These are phyloP conservation scores for Catharanthus roseus DNA, from an alignment of 257 asterid genomes.

Conservation along the genomic window DNA sequence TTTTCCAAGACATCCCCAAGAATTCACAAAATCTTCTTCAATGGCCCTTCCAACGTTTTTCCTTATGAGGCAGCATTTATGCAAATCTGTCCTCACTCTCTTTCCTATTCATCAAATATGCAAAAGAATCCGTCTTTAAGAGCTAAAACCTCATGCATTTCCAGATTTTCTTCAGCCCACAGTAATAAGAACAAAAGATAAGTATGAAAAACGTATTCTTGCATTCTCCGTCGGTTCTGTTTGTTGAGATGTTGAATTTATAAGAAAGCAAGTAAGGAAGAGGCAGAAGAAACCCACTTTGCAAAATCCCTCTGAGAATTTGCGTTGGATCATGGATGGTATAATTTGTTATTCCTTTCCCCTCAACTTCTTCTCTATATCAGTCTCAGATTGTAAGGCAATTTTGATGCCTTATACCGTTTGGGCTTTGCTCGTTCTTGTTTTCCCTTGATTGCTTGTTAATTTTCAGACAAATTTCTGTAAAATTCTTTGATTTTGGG, in stretches of 20 bases:
- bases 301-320: neutral
- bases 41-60: neutral
- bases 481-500: neutral
- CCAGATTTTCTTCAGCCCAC: no score
- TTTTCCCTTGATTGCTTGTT: neutral
- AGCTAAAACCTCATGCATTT: constrained; percentile 9
- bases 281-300: neutral
- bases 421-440: neutral
- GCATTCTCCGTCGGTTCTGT: neutral
- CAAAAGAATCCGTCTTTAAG: constrained; percentile 1
- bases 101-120: constrained; percentile 1
- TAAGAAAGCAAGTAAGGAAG: neutral
- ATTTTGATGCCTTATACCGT: neutral
- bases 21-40: constrained; percentile 6
- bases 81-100: neutral
- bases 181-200: neutral
- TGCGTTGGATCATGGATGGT: constrained; percentile 9
- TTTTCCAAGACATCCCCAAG: constrained; percentile 3
- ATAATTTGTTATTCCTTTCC: neutral
- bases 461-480: neutral
- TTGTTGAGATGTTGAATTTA: neutral
- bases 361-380: neutral
- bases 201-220: constrained; percentile 4
- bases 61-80: constrained; percentile 3
- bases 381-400: neutral